A percentile compares a stretch with the other conserved stretches of the same genome.
Evolutionary conservation across 352 stramenopile species (phyloP).

Genomic region (Thalassiosira sp.): DNA sequence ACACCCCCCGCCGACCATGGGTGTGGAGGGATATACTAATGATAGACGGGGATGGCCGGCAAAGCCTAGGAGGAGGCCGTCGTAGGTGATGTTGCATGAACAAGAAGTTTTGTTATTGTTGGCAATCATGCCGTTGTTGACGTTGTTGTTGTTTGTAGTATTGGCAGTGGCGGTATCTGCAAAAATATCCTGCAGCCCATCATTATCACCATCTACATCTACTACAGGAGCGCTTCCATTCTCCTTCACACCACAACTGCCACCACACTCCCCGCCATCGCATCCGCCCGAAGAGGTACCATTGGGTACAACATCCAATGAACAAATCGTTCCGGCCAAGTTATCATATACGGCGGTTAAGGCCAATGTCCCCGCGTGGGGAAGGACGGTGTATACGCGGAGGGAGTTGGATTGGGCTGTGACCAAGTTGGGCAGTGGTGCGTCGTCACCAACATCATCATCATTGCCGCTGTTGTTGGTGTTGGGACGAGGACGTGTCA

Average conservation of each 20-base stretch:
- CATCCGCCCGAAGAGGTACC: conserved; percentile 13
- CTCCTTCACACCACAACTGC: no score
- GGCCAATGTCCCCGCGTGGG: conserved; percentile 55
- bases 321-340: conserved; percentile 69
- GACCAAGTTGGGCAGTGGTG: conserved; percentile 65
- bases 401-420: conserved; percentile 72
- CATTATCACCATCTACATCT: conserved; percentile 1
- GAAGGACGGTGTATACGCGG: conserved; percentile 60
- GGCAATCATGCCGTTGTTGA: background rate
- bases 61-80: conserved; percentile 77
- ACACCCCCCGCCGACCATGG: conserved; percentile 26
- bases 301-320: conserved; percentile 51
- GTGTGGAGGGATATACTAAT: conserved; percentile 53
- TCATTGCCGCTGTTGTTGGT: background rate
- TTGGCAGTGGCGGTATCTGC: no score
- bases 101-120: background rate
- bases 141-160: background rate
- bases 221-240: background rate
- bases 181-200: conserved; percentile 8
- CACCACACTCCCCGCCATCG: background rate
- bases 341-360: conserved; percentile 63
- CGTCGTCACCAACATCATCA: conserved; percentile 2
- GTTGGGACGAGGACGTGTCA: conserved; percentile 37
- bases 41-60: conserved; percentile 64
- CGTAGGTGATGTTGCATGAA: conserved; percentile 16